These are phyloP conservation scores for Neurospora crassa DNA, from an alignment of 2,329 filamentous ascomycete genomes.

Conservation along the genomic window DNA sequence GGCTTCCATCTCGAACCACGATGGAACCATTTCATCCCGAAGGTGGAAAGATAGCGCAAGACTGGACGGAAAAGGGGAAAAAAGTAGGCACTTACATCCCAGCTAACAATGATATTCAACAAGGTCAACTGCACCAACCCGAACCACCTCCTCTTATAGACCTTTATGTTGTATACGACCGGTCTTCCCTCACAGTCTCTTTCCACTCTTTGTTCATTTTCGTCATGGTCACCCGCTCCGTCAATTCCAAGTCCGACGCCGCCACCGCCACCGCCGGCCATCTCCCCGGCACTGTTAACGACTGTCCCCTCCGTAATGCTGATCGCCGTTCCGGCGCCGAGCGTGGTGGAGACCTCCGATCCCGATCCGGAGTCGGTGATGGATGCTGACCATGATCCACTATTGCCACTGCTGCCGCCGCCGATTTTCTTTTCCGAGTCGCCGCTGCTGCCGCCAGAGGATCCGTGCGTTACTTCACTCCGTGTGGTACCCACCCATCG, in stretches of 20 bases:
- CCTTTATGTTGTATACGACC: slow-evolving; percentile 23
- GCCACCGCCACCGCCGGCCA: neutral
- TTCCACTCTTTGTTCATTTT: slow-evolving; percentile 5
- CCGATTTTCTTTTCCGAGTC: neutral
- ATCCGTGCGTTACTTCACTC: too few species aligned
- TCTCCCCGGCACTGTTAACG: neutral
- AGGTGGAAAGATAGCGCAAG: neutral
- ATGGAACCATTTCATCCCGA: neutral
- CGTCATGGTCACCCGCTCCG: neutral
- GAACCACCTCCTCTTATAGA: slow-evolving; percentile 82
- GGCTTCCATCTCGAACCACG: neutral
- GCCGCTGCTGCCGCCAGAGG: too few species aligned
- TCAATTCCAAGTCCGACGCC: neutral
- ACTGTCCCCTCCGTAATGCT: neutral
- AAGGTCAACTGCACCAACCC: slow-evolving; percentile 75
- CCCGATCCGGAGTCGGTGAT: neutral
- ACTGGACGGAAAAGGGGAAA: neutral
- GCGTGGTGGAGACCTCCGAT: neutral
- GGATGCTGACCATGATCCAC: neutral
- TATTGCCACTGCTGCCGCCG: neutral
- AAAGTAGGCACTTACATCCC: slow-evolving; percentile 65
- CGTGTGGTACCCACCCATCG: neutral
- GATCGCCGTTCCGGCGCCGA: neutral
- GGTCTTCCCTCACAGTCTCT: slow-evolving; percentile 1
- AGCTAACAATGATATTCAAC: slow-evolving; percentile 87